Evolutionary conservation across 768 basidiomycete genomes (phyloP).

Genomic region (Rhizopogon salebrosus): DNA sequence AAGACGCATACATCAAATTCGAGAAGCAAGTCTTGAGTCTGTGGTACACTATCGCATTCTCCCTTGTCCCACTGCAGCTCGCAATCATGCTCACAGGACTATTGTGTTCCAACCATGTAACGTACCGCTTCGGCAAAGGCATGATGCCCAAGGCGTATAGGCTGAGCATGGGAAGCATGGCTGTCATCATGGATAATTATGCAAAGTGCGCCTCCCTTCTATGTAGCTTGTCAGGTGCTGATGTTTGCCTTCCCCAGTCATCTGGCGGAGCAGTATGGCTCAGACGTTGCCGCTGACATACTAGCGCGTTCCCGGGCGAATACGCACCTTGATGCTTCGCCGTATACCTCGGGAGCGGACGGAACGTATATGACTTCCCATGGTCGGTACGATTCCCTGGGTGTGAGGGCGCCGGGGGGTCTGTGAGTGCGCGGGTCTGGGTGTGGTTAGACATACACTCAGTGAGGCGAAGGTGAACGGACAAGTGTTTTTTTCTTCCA

Average conservation of each 20-base stretch:
- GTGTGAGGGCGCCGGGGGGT: no score
- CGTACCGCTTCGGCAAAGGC: conserved; percentile 83
- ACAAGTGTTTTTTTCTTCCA: no score
- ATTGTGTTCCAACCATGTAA: conserved; percentile 79
- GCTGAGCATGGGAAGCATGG: conserved; percentile 68
- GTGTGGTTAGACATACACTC: no score
- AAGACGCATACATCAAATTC: conserved; percentile 53
- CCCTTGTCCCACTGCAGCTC: conserved; percentile 65
- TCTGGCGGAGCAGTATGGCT: conserved; percentile 70
- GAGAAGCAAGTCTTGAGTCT: conserved; percentile 47
- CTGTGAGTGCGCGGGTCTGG: no score
- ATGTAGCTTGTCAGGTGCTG: no score
- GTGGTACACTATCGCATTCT: conserved; percentile 66
- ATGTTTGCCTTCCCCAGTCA: conserved; percentile 35
- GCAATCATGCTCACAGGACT: conserved; percentile 56
- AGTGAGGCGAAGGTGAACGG: no score
- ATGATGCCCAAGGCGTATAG: conserved; percentile 56
- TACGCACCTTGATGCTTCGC: conserved; percentile 34
- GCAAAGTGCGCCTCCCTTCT: conserved; percentile 46
- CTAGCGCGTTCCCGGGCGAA: conserved; percentile 53
- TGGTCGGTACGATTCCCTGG: conserved; percentile 2
- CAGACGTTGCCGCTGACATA: conserved; percentile 54
- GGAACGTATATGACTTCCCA: not conserved
- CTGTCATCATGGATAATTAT: conserved; percentile 81
- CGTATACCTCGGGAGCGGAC: not conserved